Percentiles rank a stretch among this genome's conserved stretches.
Conservation (phyloP, 116 monocot species). For the Thalassia testudinum region DNA sequence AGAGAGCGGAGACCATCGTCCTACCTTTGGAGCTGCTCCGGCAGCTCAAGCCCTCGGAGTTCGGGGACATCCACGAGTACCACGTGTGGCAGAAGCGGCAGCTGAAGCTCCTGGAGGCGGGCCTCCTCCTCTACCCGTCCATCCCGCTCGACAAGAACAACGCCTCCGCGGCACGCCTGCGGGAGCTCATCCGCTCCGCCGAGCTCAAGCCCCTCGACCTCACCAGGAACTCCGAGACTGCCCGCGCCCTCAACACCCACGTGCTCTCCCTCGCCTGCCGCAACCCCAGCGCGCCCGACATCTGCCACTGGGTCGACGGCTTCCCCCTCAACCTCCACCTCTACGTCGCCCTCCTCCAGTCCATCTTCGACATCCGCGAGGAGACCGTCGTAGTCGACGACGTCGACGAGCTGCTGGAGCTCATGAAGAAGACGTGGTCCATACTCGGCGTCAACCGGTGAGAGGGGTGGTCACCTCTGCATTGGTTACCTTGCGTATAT, state of each 20-base stretch:
- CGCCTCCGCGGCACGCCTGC: constrained; percentile 30
- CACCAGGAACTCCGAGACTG: constrained; percentile 56
- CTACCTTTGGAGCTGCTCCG: constrained; percentile 92
- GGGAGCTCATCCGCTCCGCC: constrained; percentile 25
- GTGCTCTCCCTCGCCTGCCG: constrained; percentile 51
- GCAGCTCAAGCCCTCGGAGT: constrained; percentile 77
- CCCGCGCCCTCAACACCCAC: constrained; percentile 36
- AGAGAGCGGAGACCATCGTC: constrained; percentile 68
- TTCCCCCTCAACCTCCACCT: constrained; percentile 67
- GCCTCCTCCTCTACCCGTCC: constrained; percentile 50
- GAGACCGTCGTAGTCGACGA: constrained; percentile 72
- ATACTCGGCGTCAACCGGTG: constrained; percentile 41
- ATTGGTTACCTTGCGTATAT: no score
- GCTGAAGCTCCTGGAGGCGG: constrained; percentile 66
- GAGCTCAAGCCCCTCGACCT: constrained; percentile 63
- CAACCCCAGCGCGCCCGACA: constrained; percentile 7
- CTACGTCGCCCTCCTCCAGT: constrained; percentile 59
- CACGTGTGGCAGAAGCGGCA: constrained; percentile 92
- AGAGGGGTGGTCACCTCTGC: no score
- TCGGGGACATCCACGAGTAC: constrained; percentile 55
- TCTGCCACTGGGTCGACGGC: constrained; percentile 82
- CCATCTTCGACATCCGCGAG: constrained; percentile 67
- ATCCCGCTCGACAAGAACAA: constrained; percentile 46
- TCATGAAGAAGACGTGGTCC: constrained; percentile 88
- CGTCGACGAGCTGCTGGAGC: constrained; percentile 86